Conservation (phyloP, 2,329 filamentous ascomycete species). For the Aspergillus niger region DNA sequence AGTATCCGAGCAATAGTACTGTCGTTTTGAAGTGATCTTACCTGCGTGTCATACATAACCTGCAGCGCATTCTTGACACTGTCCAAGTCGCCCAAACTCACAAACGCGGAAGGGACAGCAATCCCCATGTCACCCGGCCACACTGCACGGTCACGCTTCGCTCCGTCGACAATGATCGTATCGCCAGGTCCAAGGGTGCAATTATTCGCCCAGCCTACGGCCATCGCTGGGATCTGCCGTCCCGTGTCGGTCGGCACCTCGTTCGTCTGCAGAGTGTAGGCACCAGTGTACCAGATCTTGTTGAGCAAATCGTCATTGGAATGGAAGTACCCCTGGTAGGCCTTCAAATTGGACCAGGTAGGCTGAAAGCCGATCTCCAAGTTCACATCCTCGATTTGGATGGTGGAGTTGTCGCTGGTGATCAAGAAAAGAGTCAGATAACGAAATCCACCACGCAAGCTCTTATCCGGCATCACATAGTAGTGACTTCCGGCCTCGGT, state of each 20-base stretch:
- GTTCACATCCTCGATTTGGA: constrained; percentile 42
- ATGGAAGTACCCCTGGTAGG: constrained; percentile 58
- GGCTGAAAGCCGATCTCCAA: constrained; percentile 53
- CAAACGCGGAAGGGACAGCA: constrained; percentile 48
- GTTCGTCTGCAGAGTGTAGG: constrained; percentile 56
- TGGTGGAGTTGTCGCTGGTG: constrained; percentile 32
- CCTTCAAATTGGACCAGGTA: constrained; percentile 54
- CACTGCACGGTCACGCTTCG: constrained; percentile 47
- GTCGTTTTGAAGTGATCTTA: neutral
- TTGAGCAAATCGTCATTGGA: constrained; percentile 56
- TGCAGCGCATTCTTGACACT: constrained; percentile 52
- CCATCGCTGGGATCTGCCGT: constrained; percentile 34
- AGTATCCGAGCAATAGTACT: neutral
- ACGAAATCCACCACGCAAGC: constrained; percentile 48
- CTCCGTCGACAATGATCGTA: constrained; percentile 48
- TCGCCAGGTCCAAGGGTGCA: constrained; percentile 43
- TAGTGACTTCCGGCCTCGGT: constrained; percentile 33
- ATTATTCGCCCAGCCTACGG: constrained; percentile 44
- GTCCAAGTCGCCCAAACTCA: constrained; percentile 48
- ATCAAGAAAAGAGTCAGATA: constrained; percentile 47
- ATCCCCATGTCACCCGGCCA: constrained; percentile 56
- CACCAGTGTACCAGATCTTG: constrained; percentile 59
- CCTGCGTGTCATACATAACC: constrained; percentile 51
- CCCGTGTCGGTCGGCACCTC: constrained; percentile 42
- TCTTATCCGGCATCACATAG: constrained; percentile 43